These are phyloP conservation scores for Monosporozyma yasuniensis DNA, from an alignment of 805 yeast species.

Conservation along the genomic window DNA sequence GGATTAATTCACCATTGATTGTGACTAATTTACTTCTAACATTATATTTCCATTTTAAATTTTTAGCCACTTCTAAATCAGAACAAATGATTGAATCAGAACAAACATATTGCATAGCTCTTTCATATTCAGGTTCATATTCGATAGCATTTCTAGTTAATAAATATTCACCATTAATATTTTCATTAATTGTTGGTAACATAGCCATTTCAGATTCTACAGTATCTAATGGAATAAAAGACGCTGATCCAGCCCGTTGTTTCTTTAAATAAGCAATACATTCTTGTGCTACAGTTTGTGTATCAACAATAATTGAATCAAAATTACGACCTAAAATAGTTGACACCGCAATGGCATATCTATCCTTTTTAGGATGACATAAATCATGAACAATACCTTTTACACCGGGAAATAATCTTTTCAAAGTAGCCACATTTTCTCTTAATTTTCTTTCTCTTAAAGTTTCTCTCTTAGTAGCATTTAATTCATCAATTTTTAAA, in stretches of 20 bases:
- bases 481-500: slow-evolving; percentile 56
- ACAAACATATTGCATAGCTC: slow-evolving; percentile 72
- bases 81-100: slow-evolving; percentile 77
- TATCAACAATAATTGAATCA: slow-evolving; percentile 80
- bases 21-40: slow-evolving; percentile 64
- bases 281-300: slow-evolving; percentile 54
- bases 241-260: slow-evolving; percentile 75
- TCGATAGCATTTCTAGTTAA: slow-evolving; percentile 60
- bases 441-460: slow-evolving; percentile 58
- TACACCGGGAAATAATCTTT: slow-evolving; percentile 75
- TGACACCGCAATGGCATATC: slow-evolving; percentile 64
- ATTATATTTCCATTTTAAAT: slow-evolving; percentile 56
- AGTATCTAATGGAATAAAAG: slow-evolving; percentile 82
- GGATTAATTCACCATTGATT: slow-evolving; percentile 75
- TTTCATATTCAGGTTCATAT: slow-evolving; percentile 57
- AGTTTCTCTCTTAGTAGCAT: slow-evolving; percentile 69
- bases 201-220: slow-evolving; percentile 60
- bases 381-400: slow-evolving; percentile 73
- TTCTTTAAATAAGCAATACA: slow-evolving; percentile 76
- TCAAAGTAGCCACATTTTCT: slow-evolving; percentile 63
- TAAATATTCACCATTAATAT: slow-evolving; percentile 27
- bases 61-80: slow-evolving; percentile 54
- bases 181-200: slow-evolving; percentile 11
- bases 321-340: slow-evolving; percentile 70
- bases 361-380: slow-evolving; percentile 65